Base-by-base conservation (phyloP, 805 yeast species). In the Saturnispora gosingensis region DNA sequence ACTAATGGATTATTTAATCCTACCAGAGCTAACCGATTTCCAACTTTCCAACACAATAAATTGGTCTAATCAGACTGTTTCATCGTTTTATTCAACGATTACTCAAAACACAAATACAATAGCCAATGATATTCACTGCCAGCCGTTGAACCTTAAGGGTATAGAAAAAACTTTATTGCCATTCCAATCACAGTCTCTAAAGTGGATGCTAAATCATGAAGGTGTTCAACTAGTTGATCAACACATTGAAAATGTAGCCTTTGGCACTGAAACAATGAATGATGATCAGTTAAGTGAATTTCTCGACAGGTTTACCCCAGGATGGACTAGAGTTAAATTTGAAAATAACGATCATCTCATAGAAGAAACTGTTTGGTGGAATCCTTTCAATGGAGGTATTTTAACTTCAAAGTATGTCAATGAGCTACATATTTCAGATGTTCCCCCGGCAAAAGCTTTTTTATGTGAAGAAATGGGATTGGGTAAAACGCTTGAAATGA, bases 391-490 rank as follows among this genome's bases (percentile, higher is more conserved):
- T 3, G 79, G 78, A 0, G 76, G 77, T 52, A 50, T 81, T 0
- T 64, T 74, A 40, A 61, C 73, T 4, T 58, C 65, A 5, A 47
- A 50, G 1, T 61, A 66, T 22, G 70, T 74, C 1, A 46, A 66
- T 2, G 48, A 61, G 4, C 69, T 61, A 25, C 36, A 49, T 27
- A 27, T 54, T 2, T 45, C 30, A 0, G 49, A 58, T 1, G 50
- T 45, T 9, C 58, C 60, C 7, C 59, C 61, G 2, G 82, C 77
- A 0, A 72, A 75, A 48, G 97, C 95, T 0, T 68, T 93, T 7
- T 65, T 93, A 34, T 85, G 93, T 1, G 99, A 91, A 61, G 99
- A 93, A 66, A 93, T 93, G 99, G 99, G 99, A 0, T 73, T 93
- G 7, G 99, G 99, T 0, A 93, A 93, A 62, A 91, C 99, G 0